Base-by-base conservation (phyloP, 306 rosid genomes). In the Senna tora region DNA sequence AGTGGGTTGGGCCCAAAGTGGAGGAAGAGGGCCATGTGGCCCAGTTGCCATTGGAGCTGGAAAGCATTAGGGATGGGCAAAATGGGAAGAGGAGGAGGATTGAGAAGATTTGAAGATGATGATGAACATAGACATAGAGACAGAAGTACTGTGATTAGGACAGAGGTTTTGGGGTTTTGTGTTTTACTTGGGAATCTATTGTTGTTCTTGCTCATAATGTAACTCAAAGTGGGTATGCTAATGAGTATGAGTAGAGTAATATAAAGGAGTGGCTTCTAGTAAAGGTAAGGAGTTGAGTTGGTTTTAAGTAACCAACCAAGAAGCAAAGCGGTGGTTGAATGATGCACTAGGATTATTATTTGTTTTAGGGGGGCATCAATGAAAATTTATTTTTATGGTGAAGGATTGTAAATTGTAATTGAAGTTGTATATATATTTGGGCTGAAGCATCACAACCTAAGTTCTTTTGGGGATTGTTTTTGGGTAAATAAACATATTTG, bases 11-110 rank as follows among this genome's bases (percentile, higher is more conserved):
- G 79, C 7, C 98, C 98, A 67, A 92, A 90, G 83, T 92, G 98
- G 65, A 92, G 74, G 88, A 92, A 92, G 76, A 92, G 80, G 28
- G 96, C 86, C 95, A 90, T 90, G 52, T 80, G 10, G 8, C 67
- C 54, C 0, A 78, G 84, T 30, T 92, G 96, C 98, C 98, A 92
- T 88, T 84, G 87, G 77, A 92, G 87, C 85, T 92, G 98, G 39
- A 81, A 77, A 34, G 83, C 70, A 1, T 81, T 85, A 30, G 98
- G 98, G 74, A 92, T 68, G 49, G 98, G 96, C 51, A 92, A 55
- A 68, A 92, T 69, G 41, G 96, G 98, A 82, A 92, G 89, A 36
- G 98, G 98, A 12, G 96, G 96, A 1, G 96, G 86, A 22, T 54
- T 78, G 14, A 15, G 69, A 55, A 3, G 3, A 25, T 4, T 16